Conservation (phyloP, 345 rosid genomes). For the Barbarea vulgaris region DNA sequence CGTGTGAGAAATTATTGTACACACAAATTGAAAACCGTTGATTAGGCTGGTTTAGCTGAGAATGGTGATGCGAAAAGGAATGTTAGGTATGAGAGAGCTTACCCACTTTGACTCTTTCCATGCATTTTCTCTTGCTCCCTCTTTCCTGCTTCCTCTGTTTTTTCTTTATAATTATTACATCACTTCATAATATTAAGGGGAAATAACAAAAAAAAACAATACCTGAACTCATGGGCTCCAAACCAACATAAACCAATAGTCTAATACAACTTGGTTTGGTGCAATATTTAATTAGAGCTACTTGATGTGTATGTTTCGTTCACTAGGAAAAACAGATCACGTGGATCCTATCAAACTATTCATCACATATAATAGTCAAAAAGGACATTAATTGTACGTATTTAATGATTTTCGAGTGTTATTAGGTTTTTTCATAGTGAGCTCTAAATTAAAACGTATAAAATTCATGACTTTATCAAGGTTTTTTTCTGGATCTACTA, state of each 20-base stretch:
- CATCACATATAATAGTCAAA: conserved; percentile 18
- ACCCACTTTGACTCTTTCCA: conserved; percentile 45
- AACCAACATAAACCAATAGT: conserved; percentile 9
- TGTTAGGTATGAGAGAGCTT: conserved; percentile 40
- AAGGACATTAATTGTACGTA: background rate
- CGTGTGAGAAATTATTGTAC: conserved; percentile 13
- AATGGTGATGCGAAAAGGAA: conserved; percentile 32
- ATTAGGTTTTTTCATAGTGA: background rate
- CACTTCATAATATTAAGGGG: too few species aligned
- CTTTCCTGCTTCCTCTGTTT: background rate
- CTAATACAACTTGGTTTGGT: conserved; percentile 21
- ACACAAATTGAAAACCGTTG: conserved; percentile 12
- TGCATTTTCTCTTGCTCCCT: conserved; percentile 22
- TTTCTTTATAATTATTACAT: background rate
- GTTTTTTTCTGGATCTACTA: conserved; percentile 15
- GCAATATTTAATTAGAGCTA: background rate
- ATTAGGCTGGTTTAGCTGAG: conserved; percentile 41
- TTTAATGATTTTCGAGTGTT: conserved; percentile 14
- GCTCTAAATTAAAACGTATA: conserved; percentile 4
- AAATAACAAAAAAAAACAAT: background rate
- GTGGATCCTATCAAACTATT: conserved; percentile 18
- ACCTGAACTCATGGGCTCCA: background rate
- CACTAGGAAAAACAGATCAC: conserved; percentile 16
- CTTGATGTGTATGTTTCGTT: conserved; percentile 8
- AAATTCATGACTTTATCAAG: conserved; percentile 17